phyloP scores from a whole-genome alignment of 1,284 basidiomycete genomes.

The Veloporphyrellus conicus region DNA sequence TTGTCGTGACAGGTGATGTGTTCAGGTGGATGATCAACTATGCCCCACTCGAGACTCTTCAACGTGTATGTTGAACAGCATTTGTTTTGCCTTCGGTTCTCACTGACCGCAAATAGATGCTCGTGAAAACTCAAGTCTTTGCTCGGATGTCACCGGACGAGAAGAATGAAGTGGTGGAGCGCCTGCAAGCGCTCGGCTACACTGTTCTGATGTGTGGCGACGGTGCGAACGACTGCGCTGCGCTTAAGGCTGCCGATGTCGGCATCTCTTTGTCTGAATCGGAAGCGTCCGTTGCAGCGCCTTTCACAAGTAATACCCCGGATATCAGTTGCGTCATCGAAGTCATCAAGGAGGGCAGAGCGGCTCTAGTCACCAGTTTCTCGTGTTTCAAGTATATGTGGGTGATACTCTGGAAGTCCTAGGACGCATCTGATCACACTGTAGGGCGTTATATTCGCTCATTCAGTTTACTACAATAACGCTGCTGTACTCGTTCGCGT shows the following conservation, averaged over 20 bases:
- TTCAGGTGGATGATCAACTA: slow-evolving; percentile 99
- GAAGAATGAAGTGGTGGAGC: slow-evolving; percentile 97
- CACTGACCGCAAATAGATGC: slow-evolving; percentile 61
- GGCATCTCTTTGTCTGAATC: slow-evolving; percentile 96
- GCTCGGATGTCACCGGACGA: slow-evolving; percentile 99
- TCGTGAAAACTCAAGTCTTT: slow-evolving; percentile 97
- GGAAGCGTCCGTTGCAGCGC: slow-evolving; percentile 98
- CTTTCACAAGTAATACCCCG: slow-evolving; percentile 90
- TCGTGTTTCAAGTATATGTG: slow-evolving; percentile 99
- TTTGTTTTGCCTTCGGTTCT: not conserved
- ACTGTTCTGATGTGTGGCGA: slow-evolving; percentile 99
- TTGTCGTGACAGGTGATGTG: slow-evolving; percentile 94
- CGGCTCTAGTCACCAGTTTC: slow-evolving; percentile 95
- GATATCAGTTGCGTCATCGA: slow-evolving; percentile 97
- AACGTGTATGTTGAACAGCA: slow-evolving; percentile 58
- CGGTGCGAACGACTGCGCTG: slow-evolving; percentile 98
- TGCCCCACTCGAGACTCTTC: slow-evolving; percentile 88
- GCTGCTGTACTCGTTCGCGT: slow-evolving; percentile 92
- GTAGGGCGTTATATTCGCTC: slow-evolving; percentile 84
- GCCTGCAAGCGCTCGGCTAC: slow-evolving; percentile 89
- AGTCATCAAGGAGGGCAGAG: slow-evolving; percentile 93
- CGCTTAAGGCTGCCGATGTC: slow-evolving; percentile 97
- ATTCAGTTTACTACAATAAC: slow-evolving; percentile 90
- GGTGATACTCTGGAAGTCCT: slow-evolving; percentile 31
- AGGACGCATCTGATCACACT: slow-evolving; percentile 9